phyloP scores from a whole-genome alignment of 495 filamentous ascomycete genomes.

The Neurospora terricola region DNA sequence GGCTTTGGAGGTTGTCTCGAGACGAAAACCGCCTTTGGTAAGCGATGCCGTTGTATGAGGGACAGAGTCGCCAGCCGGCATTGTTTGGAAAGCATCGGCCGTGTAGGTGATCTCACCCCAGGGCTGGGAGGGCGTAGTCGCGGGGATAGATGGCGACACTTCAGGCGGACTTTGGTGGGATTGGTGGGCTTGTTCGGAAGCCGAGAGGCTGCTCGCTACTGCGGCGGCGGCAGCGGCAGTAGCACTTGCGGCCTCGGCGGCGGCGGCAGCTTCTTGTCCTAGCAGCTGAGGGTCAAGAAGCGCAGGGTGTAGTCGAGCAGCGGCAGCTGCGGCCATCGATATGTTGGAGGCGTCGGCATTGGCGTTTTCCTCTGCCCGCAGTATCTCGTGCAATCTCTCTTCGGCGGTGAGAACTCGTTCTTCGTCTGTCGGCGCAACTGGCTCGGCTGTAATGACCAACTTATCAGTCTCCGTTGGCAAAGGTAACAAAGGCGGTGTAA shows the following conservation, averaged over 20 bases:
- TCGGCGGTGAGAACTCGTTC: constrained; percentile 23
- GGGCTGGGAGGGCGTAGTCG: constrained; percentile 18
- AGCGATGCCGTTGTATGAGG: constrained; percentile 11
- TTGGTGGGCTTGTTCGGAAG: constrained; percentile 6
- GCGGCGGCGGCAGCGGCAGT: constrained; percentile 9
- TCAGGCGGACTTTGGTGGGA: constrained; percentile 3
- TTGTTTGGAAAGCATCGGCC: constrained; percentile 21
- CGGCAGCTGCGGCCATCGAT: constrained; percentile 37
- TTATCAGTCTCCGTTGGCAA: not conserved
- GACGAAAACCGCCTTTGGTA: constrained; percentile 32
- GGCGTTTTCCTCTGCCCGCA: constrained; percentile 15
- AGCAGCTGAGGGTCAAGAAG: constrained; percentile 42
- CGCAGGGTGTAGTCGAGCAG: constrained; percentile 35
- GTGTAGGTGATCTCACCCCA: constrained; percentile 38
- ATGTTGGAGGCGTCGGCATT: constrained; percentile 26
- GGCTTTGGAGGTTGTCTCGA: constrained; percentile 28
- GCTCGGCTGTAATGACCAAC: constrained; percentile 1
- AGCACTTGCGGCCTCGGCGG: constrained; percentile 17
- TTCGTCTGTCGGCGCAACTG: not conserved
- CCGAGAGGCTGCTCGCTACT: constrained; percentile 6
- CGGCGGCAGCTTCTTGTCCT: constrained; percentile 23
- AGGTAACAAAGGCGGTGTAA: not conserved
- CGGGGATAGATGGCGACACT: constrained; percentile 2
- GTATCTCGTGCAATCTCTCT: constrained; percentile 26
- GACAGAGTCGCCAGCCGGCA: constrained; percentile 4